Base-by-base conservation (phyloP, 2,329 filamentous ascomycete species). In the Phyllachora maydis region DNA sequence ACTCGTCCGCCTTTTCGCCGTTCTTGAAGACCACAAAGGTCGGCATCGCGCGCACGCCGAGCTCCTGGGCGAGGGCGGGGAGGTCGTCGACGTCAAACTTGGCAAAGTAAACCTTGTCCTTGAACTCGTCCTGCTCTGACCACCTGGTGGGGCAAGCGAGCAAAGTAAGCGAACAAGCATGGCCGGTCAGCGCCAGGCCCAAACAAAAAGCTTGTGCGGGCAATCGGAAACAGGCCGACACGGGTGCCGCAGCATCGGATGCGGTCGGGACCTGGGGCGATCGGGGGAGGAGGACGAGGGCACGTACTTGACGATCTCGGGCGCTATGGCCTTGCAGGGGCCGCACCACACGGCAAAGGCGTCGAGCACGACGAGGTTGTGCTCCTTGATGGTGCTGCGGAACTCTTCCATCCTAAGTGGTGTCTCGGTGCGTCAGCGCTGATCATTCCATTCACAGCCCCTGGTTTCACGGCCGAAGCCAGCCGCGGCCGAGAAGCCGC, bases 311-410 rank as follows among this genome's bases (percentile, higher is more conserved):
- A 60, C 61, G 28, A 92, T 56, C 31, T 69, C 50, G 29, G 83
- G 85, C 11, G 81, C 67, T 40, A 93, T 88, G 39, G 71, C 63
- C 60, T 83, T 92, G 74, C 85, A 95, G 30, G 85, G 85, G 30
- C 81, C 82, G 58, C 85, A 95, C 83, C 83, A 93, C 32, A 58
- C 68, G 27, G 83, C 83, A 49, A 75, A 82, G 56, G 69, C 82
- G 57, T 95, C 85, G 40, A 95, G 55, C 30, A 93, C 54, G 36
- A 91, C 64, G 33, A 76, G 35, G 16, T 40, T 40, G 27, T 50
- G 34, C 28, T 38, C 38, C 22, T 44, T 42, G 24, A 53, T 37
- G 17, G 43, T 39, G 34, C 45, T 43, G 35, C 47, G 45, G 35
- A 44, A 47, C 23, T 38, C 27, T 8, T 25, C 30, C 13, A 19